Evolutionary conservation across 805 yeast genomes (phyloP).

Genomic region (Blastobotrys terrestris): DNA sequence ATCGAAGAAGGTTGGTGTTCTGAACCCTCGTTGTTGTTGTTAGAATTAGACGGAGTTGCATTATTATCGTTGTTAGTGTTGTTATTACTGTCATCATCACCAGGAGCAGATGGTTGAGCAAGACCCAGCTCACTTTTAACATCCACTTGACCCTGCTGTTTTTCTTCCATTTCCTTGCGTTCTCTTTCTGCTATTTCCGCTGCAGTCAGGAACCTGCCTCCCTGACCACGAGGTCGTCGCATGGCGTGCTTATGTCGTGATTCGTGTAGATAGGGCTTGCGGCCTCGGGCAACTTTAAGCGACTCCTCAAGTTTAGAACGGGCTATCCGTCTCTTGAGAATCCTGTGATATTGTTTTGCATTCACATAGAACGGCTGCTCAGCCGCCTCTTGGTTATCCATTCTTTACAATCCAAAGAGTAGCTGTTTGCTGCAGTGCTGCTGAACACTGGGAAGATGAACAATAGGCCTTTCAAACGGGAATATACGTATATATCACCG

Average conservation of each 20-base stretch:
- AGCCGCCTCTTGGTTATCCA: background rate
- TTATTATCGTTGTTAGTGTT: background rate
- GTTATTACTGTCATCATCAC: too few relatives aligned
- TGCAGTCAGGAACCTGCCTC: constrained; percentile 94
- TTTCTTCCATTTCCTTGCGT: constrained; percentile 29
- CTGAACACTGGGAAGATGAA: too few relatives aligned
- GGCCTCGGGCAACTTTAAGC: constrained; percentile 79
- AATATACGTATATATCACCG: too few relatives aligned
- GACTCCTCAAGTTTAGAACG: constrained; percentile 89
- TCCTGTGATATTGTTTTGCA: constrained; percentile 96
- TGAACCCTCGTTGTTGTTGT: background rate
- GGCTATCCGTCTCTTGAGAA: constrained; percentile 86
- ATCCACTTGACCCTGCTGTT: constrained; percentile 4
- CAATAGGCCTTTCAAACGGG: too few relatives aligned
- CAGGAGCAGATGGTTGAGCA: too few relatives aligned
- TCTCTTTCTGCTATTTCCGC: constrained; percentile 67
- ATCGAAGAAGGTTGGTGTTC: background rate
- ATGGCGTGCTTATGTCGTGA: constrained; percentile 98
- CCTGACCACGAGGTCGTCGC: constrained; percentile 99
- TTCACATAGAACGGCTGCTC: constrained; percentile 97
- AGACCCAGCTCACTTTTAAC: background rate
- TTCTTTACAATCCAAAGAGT: too few relatives aligned
- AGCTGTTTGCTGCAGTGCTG: too few relatives aligned
- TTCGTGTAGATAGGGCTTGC: constrained; percentile 93
- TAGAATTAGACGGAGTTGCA: background rate